Evolutionary conservation across 2,329 filamentous ascomycete species (phyloP).

Genomic region (Ophiostoma sp.): DNA sequence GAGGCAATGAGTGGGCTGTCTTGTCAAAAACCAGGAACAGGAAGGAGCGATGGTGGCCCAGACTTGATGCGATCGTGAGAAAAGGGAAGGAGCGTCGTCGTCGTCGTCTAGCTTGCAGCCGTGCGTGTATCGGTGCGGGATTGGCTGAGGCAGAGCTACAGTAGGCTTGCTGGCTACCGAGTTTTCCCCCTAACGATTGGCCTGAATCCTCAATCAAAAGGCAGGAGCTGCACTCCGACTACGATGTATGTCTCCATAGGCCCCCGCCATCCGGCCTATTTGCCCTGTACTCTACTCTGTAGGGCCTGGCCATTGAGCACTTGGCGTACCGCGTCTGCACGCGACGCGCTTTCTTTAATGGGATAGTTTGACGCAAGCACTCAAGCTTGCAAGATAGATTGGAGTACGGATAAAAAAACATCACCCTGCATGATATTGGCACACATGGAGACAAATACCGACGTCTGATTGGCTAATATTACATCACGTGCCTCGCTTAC

Average conservation of each 20-base stretch:
- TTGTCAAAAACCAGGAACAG: not conserved
- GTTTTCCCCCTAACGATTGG: not conserved
- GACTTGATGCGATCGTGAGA: not conserved
- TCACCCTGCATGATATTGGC: too few relatives aligned
- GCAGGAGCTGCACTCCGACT: not conserved
- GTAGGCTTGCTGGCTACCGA: not conserved
- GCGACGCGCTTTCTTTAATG: slow-evolving; percentile 21
- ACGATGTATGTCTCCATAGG: not conserved
- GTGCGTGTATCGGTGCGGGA: not conserved
- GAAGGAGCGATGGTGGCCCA: not conserved
- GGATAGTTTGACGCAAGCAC: not conserved
- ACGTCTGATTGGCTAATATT: too few relatives aligned
- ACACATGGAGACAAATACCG: too few relatives aligned
- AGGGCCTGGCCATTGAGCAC: not conserved
- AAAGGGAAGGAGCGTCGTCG: not conserved
- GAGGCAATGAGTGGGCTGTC: not conserved
- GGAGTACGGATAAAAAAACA: too few relatives aligned
- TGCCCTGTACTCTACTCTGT: not conserved
- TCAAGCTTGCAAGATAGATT: not conserved
- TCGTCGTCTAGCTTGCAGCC: not conserved
- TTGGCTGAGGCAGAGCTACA: not conserved
- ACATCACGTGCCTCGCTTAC: too few relatives aligned
- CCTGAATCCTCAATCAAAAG: not conserved
- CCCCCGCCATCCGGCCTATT: not conserved
- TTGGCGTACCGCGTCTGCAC: slow-evolving; percentile 21